These are phyloP conservation scores for Dillenia suffruticosa DNA, from an alignment of 164 flowering plant genomes.

Conservation along the genomic window DNA sequence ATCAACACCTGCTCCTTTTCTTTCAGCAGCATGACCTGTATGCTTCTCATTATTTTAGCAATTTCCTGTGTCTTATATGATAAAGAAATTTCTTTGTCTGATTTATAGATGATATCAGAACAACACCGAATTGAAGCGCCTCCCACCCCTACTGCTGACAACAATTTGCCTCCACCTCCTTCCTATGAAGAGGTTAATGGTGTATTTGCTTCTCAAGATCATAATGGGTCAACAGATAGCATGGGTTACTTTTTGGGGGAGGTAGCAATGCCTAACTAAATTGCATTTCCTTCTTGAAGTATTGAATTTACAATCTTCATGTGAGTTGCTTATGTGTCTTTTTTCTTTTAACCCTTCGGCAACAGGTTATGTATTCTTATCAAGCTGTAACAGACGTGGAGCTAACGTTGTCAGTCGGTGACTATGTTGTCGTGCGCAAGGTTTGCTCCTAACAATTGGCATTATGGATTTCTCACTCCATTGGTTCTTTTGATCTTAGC, in stretches of 20 bases:
- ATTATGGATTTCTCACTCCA: too few relatives aligned
- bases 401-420: conserved; percentile 61
- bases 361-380: conserved; percentile 52
- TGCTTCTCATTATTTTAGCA: neutral
- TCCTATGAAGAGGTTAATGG: conserved; percentile 72
- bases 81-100: too few relatives aligned
- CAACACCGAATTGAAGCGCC: conserved; percentile 70
- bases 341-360: too few relatives aligned
- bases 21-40: neutral
- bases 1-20: neutral
- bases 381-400: conserved; percentile 66
- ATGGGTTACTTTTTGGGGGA: conserved; percentile 82
- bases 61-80: conserved; percentile 1
- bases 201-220: conserved; percentile 41
- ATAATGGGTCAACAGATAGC: conserved; percentile 49
- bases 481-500: too few relatives aligned
- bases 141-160: conserved; percentile 43
- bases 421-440: conserved; percentile 68
- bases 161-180: conserved; percentile 64
- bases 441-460: conserved; percentile 17
- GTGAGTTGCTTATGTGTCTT: too few relatives aligned
- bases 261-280: conserved; percentile 27
- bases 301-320: too few relatives aligned
- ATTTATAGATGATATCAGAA: conserved; percentile 68
- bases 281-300: too few relatives aligned